Base-by-base conservation (phyloP, 306 rosid genomes). In the Prunus kanzakura region DNA sequence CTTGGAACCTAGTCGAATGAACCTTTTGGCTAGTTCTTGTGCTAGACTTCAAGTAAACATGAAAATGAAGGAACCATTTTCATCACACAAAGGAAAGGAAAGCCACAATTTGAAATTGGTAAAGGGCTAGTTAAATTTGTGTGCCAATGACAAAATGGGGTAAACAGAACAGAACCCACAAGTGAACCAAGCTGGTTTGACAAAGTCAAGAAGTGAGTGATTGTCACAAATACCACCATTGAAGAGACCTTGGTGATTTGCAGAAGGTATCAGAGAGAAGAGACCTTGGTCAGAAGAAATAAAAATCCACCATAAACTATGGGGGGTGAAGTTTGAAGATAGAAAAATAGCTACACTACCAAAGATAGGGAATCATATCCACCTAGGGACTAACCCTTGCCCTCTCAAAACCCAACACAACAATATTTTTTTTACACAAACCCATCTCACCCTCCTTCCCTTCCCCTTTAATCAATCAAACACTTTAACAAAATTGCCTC, bases 331-430 rank as follows among this genome's bases (percentile, higher is more conserved):
- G 13, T n/a, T 15, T 8, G 3, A 47, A 54, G 38, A 22, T 6
- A 2, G 18, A 7, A 19, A 20, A 14, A n/a, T 6, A 12, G 18
- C 15, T 22, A 23, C 30, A 30, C 54, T 30, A 69, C 38, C 29
- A 29, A 25, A 60, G 77, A 46, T 30, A 32, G 47, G 64, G 83
- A 80, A 80, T 83, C 85, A 54, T 72, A 82, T 84, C 88, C 55
- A 11, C 74, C n/a, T 82, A 79, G 86, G 60, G 66, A 79, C 57
- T 73, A 68, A 23, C 68, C 73, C 67, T 66, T 19, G 75, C 22
- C 49, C 22, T 47, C 58, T 47, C 61, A 49, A 41, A 30, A 72
- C 18, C 77, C 14, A 77, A 64, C 57, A 56, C 25, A 64, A 32
- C 72, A 19, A 18, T 63, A 56, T 27, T 41, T 52, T 7, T 46